Percentiles rank a stretch among this genome's conserved stretches.
phyloP scores from a whole-genome alignment of 768 basidiomycete species.

The Hericium coralloides region DNA sequence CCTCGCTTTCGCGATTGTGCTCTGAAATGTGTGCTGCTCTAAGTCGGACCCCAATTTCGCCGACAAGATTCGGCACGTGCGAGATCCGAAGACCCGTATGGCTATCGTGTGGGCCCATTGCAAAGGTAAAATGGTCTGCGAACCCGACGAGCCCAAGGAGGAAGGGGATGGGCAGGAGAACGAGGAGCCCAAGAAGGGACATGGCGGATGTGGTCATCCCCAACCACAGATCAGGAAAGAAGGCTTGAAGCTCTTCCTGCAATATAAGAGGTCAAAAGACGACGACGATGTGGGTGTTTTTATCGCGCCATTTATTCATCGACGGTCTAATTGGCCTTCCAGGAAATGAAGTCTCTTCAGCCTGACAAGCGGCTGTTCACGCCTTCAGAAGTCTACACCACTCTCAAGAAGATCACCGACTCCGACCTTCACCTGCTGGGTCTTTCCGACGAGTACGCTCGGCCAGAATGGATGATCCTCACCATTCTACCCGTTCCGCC shows the following conservation, averaged over 20 bases:
- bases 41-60: conserved; percentile 82
- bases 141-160: conserved; percentile 81
- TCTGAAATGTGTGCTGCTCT: conserved; percentile 20
- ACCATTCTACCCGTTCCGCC: conserved; percentile 97
- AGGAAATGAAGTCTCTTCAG: conserved; percentile 77
- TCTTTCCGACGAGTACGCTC: conserved; percentile 89
- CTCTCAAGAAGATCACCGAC: conserved; percentile 93
- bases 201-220: conserved; percentile 92
- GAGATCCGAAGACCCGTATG: conserved; percentile 83
- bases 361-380: conserved; percentile 79
- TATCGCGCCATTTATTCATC: not conserved
- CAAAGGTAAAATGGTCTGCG: conserved; percentile 85
- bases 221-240: conserved; percentile 92
- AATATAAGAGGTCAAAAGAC: conserved; percentile 92
- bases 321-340: conserved; percentile 1
- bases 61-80: conserved; percentile 80
- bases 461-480: conserved; percentile 99
- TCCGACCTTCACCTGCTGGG: conserved; percentile 84
- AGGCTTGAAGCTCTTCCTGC: conserved; percentile 87
- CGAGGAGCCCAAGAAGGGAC: conserved; percentile 78
- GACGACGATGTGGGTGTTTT: conserved; percentile 54
- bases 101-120: conserved; percentile 77
- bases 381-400: conserved; percentile 83
- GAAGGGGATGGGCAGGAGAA: conserved; percentile 63
- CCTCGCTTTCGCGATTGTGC: conserved; percentile 17